phyloP scores from a whole-genome alignment of 352 stramenopile species.

The Phytopythium kandeliae region DNA sequence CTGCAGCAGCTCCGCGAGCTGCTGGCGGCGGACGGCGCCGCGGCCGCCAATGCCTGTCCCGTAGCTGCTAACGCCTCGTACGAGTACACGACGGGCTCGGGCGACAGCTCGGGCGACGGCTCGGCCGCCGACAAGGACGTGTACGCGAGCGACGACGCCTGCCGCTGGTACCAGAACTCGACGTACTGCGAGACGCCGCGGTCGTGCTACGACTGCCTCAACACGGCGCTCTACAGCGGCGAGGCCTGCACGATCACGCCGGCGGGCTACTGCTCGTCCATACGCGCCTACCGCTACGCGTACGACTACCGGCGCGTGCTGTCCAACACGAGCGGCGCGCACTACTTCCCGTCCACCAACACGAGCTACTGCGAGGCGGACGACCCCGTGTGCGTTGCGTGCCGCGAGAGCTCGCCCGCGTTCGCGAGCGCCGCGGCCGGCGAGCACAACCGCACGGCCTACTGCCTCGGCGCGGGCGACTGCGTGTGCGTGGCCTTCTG shows the following conservation, averaged over 20 bases:
- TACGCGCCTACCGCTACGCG: conserved; percentile 26
- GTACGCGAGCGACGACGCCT: conserved; percentile 32
- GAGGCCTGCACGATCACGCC: conserved; percentile 46
- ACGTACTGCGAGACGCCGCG: conserved; percentile 35
- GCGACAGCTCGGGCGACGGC: conserved; percentile 9
- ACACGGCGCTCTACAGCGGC: conserved; percentile 28
- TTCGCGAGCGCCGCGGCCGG: conserved; percentile 19
- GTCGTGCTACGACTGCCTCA: conserved; percentile 58
- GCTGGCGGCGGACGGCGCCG: conserved; percentile 12
- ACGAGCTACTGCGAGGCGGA: conserved; percentile 43
- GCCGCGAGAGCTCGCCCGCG: conserved; percentile 12
- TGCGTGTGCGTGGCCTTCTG: conserved; percentile 58
- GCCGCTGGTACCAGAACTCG: conserved; percentile 63
- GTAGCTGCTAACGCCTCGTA: conserved; percentile 29
- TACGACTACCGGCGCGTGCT: conserved; percentile 37
- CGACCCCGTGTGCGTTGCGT: conserved; percentile 26
- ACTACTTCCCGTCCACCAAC: conserved; percentile 53
- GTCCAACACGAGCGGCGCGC: conserved; percentile 15
- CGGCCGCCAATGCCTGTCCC: conserved; percentile 19
- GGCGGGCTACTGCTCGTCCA: conserved; percentile 49
- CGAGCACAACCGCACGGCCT: conserved; percentile 22
- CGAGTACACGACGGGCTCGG: conserved; percentile 9
- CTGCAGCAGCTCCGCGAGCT: conserved; percentile 21
- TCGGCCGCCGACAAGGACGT: conserved; percentile 19
- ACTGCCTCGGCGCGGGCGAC: conserved; percentile 30